Evolutionary conservation across 192 early-diverging fungal species (phyloP).

Genomic region (Radiomyces spectabilis): DNA sequence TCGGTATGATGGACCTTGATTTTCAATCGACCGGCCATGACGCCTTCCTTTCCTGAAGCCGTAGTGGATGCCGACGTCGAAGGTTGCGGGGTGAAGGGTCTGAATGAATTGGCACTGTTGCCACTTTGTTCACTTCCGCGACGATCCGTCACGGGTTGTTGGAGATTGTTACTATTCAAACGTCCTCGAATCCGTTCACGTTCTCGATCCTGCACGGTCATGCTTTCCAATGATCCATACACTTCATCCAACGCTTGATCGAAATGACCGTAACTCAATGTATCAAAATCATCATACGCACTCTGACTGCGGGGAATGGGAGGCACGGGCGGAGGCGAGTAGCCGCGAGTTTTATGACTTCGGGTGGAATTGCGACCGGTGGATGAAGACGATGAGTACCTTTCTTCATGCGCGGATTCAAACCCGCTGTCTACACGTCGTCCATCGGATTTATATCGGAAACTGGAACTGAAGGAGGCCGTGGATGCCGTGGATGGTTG

Average conservation of each 20-base stretch:
- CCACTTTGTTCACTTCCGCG: not conserved
- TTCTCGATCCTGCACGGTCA: slow-evolving; percentile 10
- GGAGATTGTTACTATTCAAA: not conserved
- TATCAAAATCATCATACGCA: not conserved
- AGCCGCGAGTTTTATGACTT: slow-evolving; percentile 9
- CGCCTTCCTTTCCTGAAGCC: not conserved
- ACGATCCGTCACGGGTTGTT: not conserved
- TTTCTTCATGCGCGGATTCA: slow-evolving; percentile 25
- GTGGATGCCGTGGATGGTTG: slow-evolving; percentile 8
- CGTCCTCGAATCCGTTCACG: slow-evolving; percentile 7
- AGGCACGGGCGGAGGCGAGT: slow-evolving; percentile 23
- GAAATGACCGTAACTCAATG: slow-evolving; percentile 3
- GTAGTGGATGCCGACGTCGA: slow-evolving; percentile 10
- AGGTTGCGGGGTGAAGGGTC: not conserved
- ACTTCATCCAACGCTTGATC: slow-evolving; percentile 15
- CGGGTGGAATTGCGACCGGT: slow-evolving; percentile 11
- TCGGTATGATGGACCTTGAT: slow-evolving; percentile 65
- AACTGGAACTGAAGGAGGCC: slow-evolving; percentile 8
- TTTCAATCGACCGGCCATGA: slow-evolving; percentile 30
- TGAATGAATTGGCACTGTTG: not conserved
- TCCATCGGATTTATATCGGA: slow-evolving; percentile 3
- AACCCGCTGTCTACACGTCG: slow-evolving; percentile 30
- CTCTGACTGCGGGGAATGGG: slow-evolving; percentile 9
- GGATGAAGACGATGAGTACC: slow-evolving; percentile 13
- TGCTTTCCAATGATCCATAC: slow-evolving; percentile 14